Evolutionary conservation across 768 basidiomycete genomes (phyloP).

Genomic region (Lactifluus hygrophoroides): DNA sequence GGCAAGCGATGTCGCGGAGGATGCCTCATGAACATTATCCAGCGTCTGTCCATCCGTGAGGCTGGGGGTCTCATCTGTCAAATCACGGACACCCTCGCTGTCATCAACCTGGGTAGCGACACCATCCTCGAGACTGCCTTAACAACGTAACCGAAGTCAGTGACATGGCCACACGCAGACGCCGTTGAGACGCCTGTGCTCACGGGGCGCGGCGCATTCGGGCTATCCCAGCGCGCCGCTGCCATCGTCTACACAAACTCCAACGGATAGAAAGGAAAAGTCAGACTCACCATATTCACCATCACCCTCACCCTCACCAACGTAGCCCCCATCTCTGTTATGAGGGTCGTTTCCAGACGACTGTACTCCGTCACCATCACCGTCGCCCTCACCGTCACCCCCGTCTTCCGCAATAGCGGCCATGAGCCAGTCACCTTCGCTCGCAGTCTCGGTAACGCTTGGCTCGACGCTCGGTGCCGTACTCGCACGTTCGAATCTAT

Average conservation of each 20-base stretch:
- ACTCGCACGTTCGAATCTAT: slow-evolving; percentile 48
- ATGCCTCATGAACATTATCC: slow-evolving; percentile 18
- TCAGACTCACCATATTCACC: slow-evolving; percentile 28
- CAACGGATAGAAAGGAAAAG: slow-evolving; percentile 15
- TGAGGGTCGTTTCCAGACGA: slow-evolving; percentile 7
- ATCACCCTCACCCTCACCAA: slow-evolving; percentile 7
- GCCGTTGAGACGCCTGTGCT: slow-evolving; percentile 16
- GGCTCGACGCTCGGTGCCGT: slow-evolving; percentile 67
- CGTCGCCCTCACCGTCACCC: slow-evolving; percentile 36
- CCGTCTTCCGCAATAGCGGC: slow-evolving; percentile 74
- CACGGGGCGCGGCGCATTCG: slow-evolving; percentile 18
- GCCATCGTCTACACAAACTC: slow-evolving; percentile 26
- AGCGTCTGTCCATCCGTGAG: slow-evolving; percentile 19
- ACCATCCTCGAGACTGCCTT: slow-evolving; percentile 39
- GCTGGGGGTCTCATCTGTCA: slow-evolving; percentile 14
- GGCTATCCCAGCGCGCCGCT: slow-evolving; percentile 25
- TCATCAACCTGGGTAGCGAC: slow-evolving; percentile 23
- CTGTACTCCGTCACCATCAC: slow-evolving; percentile 23
- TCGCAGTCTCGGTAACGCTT: slow-evolving; percentile 50
- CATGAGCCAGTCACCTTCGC: slow-evolving; percentile 85
- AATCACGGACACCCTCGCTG: slow-evolving; percentile 18
- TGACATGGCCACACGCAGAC: slow-evolving; percentile 37
- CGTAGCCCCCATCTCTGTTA: slow-evolving; percentile 3
- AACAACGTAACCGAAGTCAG: slow-evolving; percentile 51
- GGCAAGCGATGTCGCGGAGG: slow-evolving; percentile 9